phyloP scores from a whole-genome alignment of 176 grass and related monocot genomes.

The maize (Zea mays) region DNA sequence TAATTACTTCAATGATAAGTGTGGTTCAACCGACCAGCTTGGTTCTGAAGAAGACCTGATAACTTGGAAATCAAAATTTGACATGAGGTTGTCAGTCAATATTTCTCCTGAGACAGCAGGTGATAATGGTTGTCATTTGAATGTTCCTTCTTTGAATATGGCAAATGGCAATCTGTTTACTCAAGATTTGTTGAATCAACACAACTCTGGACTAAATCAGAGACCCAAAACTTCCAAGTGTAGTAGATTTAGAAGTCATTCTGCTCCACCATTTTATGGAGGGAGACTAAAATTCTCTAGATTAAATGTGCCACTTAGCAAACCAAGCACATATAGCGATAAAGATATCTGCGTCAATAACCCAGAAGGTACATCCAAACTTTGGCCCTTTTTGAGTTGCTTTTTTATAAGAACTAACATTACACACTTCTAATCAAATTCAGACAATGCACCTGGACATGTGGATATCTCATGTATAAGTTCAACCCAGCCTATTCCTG shows the following conservation, averaged over 20 bases:
- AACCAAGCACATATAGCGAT: conserved; percentile 33
- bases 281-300: conserved; percentile 66
- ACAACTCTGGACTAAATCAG: no score
- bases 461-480: no score
- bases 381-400: no score
- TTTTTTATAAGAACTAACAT: no score
- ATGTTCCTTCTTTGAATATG: conserved; percentile 19
- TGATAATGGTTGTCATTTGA: conserved; percentile 30
- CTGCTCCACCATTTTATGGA: conserved; percentile 87
- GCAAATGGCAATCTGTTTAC: conserved; percentile 37
- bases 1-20: no score
- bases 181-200: no score
- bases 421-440: no score
- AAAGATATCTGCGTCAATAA: no score
- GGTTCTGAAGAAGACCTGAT: conserved; percentile 43
- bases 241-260: conserved; percentile 68
- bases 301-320: conserved; percentile 47
- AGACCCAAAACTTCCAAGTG: no score
- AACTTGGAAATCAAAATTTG: conserved; percentile 41
- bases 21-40: conserved; percentile 23
- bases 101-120: conserved; percentile 44
- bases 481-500: no score
- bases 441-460: no score
- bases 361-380: no score
- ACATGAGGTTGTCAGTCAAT: conserved; percentile 30